A percentile compares a stretch with the other conserved stretches of the same genome.
These are phyloP conservation scores for Alternaria dauci DNA, from an alignment of 2,329 filamentous ascomycete species.

Conservation along the genomic window DNA sequence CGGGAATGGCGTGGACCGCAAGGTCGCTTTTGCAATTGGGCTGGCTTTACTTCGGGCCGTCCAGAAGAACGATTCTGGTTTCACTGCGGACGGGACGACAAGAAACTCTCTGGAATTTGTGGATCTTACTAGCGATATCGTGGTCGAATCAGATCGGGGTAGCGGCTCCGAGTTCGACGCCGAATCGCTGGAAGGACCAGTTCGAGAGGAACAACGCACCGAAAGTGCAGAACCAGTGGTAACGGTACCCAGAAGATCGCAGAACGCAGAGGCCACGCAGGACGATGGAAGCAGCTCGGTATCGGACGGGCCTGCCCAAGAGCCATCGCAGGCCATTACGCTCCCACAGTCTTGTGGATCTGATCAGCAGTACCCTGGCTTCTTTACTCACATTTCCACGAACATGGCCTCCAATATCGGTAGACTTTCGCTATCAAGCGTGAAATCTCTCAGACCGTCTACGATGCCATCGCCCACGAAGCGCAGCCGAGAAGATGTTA, in stretches of 20 bases:
- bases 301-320: too few species aligned
- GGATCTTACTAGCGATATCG: not conserved
- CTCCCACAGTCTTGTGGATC: not conserved
- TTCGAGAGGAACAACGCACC: not conserved
- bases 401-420: not conserved
- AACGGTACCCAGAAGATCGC: not conserved
- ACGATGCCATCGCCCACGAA: not conserved
- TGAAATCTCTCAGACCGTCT: not conserved
- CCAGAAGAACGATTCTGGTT: not conserved
- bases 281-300: too few species aligned
- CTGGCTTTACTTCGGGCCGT: conserved; percentile 57
- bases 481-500: conserved; percentile 1
- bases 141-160: too few species aligned
- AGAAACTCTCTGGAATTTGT: not conserved
- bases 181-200: not conserved
- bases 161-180: too few species aligned
- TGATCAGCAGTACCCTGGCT: not conserved
- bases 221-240: not conserved
- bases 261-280: not conserved
- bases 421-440: not conserved
- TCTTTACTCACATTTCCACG: not conserved
- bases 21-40: conserved; percentile 72
- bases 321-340: not conserved
- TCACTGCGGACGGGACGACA: not conserved
- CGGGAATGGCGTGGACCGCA: conserved; percentile 79